These are phyloP conservation scores for Chytriomyces sp. DNA, from an alignment of 192 early-diverging fungal genomes.

Conservation along the genomic window DNA sequence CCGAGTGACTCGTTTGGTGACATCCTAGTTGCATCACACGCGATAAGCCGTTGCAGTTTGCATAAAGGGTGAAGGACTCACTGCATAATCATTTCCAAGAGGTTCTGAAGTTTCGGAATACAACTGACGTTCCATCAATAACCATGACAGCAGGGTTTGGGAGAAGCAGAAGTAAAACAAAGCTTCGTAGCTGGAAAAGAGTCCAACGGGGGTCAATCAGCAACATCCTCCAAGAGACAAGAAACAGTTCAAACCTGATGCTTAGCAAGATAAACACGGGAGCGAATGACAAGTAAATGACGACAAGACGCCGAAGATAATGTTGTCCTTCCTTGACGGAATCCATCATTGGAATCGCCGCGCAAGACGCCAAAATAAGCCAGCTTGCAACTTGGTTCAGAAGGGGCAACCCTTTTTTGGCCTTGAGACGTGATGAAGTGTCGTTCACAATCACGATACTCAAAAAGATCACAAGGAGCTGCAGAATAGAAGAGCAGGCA, in stretches of 20 bases:
- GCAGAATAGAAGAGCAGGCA: conserved; percentile 1
- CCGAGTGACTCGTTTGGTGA: conserved; percentile 10
- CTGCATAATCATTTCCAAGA: conserved; percentile 23
- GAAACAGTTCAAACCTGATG: conserved; percentile 40
- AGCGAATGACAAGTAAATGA: conserved; percentile 86
- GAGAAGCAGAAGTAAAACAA: conserved; percentile 88
- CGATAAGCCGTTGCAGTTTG: background rate
- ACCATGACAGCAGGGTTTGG: conserved; percentile 73
- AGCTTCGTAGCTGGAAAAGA: conserved; percentile 65
- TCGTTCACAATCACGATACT: conserved; percentile 67
- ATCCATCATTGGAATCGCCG: conserved; percentile 68
- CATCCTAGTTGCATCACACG: background rate
- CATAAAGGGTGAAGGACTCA: conserved; percentile 4
- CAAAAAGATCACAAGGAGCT: conserved; percentile 57
- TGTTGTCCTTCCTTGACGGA: conserved; percentile 67
- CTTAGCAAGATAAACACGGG: conserved; percentile 86
- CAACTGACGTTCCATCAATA: conserved; percentile 69
- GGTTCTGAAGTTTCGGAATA: conserved; percentile 27
- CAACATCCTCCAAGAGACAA: too few relatives aligned
- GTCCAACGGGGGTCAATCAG: too few relatives aligned
- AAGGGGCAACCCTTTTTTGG: conserved; percentile 69
- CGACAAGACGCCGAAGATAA: conserved; percentile 76
- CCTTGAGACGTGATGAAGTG: conserved; percentile 63
- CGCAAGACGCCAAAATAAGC: conserved; percentile 62
- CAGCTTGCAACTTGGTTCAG: conserved; percentile 72